Evolutionary conservation across 176 grass and related monocot genomes (phyloP).

Genomic region (Paspalum vaginatum): DNA sequence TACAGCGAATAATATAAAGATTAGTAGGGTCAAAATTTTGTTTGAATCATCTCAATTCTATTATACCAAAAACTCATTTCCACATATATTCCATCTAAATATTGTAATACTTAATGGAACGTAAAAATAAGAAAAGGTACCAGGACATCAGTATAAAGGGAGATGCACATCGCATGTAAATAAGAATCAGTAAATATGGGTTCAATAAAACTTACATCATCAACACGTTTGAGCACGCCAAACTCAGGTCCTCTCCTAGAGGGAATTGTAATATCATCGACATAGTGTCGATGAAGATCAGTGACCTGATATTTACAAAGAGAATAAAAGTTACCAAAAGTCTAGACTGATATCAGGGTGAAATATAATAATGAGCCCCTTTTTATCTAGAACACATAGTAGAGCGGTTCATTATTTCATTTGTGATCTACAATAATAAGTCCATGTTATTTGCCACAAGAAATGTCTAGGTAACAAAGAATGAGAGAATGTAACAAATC

Average conservation of each 20-base stretch:
- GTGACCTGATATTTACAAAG: slow-evolving; percentile 59
- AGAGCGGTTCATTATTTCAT: too few species aligned
- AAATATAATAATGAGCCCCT: neutral
- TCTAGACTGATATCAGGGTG: neutral
- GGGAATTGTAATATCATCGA: slow-evolving; percentile 98
- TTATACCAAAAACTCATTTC: neutral
- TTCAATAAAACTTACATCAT: slow-evolving; percentile 77
- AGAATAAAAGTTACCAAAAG: slow-evolving; percentile 21
- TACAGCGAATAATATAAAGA: neutral
- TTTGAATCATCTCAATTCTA: slow-evolving; percentile 11
- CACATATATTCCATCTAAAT: neutral
- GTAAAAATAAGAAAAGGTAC: neutral
- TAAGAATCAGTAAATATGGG: neutral
- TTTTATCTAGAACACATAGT: neutral
- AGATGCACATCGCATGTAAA: neutral
- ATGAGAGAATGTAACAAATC: slow-evolving; percentile 4
- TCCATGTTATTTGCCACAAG: slow-evolving; percentile 6
- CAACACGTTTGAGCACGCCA: slow-evolving; percentile 89
- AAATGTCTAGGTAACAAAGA: slow-evolving; percentile 10
- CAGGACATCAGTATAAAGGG: neutral
- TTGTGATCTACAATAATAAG: neutral
- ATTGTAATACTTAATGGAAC: neutral
- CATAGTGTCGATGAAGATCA: slow-evolving; percentile 94
- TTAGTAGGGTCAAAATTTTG: neutral
- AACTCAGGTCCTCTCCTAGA: slow-evolving; percentile 70